Evolutionary conservation across 2,329 filamentous ascomycete species (phyloP), one percentile per base, ranked within the genome.

Genomic region (Dothideomycetes sp.): DNA sequence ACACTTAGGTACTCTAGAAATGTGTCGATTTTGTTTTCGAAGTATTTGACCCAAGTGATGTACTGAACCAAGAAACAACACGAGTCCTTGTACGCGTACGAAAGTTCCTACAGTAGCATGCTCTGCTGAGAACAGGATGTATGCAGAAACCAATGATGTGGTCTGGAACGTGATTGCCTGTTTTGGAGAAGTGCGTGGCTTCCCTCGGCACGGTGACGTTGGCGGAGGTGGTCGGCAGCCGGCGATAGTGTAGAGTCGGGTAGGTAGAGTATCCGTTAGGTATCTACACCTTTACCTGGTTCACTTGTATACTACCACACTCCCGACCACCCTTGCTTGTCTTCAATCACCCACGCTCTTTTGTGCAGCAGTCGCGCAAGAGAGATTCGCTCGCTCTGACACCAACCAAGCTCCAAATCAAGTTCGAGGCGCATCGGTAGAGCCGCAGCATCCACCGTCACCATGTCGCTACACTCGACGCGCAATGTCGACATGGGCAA

Each of bases 401-500:
- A 12, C n/a, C 17, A 12, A 6, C 12, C 19, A 10, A 17, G 10
- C n/a, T 24, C 15, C 5, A 12, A 25, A 16, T 40, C 20, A 32
- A 33, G 28, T 22, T 29, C 19, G 20, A 8, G 27, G 19, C 27
- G 27, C 34, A 15, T 11, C 25, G 34, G 27, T 23, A 17, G 19
- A 12, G 30, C 17, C 34, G 25, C 37, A n/a, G 22, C 43, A 24
- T 24, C 32, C 39, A 37, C 27, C 23, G 49, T 44, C 45, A 48
- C 43, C 44, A 52, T 59, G 47, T 38, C 47, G 43, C 41, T 49
- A 55, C 62, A 64, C 51, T 57, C 63, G 33, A 64, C 64, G 40
- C 66, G 72, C 58, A 73, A 74, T 59, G 67, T 73, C 53, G 74
- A 75, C 52, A 72, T 80, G 69, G 74, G 70, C 62, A 78, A 75